Conservation (phyloP, 345 rosid species). For the Gynandropsis gynandra region DNA sequence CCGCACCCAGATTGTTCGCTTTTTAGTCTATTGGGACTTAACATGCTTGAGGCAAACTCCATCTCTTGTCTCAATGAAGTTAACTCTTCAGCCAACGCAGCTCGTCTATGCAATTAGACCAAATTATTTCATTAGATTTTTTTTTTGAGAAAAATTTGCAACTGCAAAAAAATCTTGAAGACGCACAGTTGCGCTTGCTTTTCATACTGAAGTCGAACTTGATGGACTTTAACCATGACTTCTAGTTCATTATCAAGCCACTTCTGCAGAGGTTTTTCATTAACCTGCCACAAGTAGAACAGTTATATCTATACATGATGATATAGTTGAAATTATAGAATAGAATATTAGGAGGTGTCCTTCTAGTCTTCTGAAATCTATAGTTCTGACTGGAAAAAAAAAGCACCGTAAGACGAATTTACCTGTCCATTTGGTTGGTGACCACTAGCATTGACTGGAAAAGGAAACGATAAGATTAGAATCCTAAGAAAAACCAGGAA, state of each 20-base stretch:
- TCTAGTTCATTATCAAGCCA: slow-evolving; percentile 83
- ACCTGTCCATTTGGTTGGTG: slow-evolving; percentile 47
- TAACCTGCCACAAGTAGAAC: slow-evolving; percentile 33
- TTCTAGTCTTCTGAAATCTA: neutral
- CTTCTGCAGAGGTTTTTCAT: slow-evolving; percentile 50
- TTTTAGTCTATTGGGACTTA: slow-evolving; percentile 40
- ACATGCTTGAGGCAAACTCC: slow-evolving; percentile 39
- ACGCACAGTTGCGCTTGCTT: slow-evolving; percentile 77
- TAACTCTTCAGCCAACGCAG: slow-evolving; percentile 61
- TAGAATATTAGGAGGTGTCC: slow-evolving; percentile 13
- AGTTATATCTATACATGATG: slow-evolving; percentile 11
- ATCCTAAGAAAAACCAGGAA: slow-evolving; percentile 1
- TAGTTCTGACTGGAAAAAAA: too few species aligned
- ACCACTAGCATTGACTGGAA: slow-evolving; percentile 44
- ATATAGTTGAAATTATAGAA: neutral
- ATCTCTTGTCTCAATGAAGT: slow-evolving; percentile 48
- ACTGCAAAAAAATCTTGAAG: slow-evolving; percentile 19
- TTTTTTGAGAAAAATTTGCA: slow-evolving; percentile 5
- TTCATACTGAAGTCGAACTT: slow-evolving; percentile 62
- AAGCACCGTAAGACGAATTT: neutral
- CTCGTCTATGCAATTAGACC: slow-evolving; percentile 37
- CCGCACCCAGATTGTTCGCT: slow-evolving; percentile 53
- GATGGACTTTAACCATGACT: slow-evolving; percentile 60
- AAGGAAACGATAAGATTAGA: slow-evolving; percentile 17
- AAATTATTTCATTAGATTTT: neutral